Conservation (phyloP, 2,329 filamentous ascomycete genomes). For the Fusarium cicatricum region DNA sequence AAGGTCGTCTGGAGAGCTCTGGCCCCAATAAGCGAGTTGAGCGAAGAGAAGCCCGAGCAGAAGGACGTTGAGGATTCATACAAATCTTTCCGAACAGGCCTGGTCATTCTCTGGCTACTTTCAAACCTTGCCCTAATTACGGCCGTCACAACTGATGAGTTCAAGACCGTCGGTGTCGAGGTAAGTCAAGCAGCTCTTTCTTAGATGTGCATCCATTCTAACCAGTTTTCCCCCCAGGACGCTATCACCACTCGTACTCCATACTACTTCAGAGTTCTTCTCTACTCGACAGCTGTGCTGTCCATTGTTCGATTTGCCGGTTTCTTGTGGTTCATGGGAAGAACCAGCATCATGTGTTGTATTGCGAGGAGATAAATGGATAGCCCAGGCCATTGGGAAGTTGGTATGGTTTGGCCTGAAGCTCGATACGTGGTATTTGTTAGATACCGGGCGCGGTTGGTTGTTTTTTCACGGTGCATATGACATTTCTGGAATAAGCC, state of each 20-base stretch:
- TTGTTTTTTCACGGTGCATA: too few species aligned
- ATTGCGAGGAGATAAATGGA: constrained; percentile 30
- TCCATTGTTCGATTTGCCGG: constrained; percentile 37
- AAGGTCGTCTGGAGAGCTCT: constrained; percentile 38
- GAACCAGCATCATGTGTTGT: constrained; percentile 40
- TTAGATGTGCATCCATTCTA: neutral
- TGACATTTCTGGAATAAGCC: too few species aligned
- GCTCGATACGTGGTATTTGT: too few species aligned
- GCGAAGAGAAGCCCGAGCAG: constrained; percentile 31
- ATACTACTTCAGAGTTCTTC: constrained; percentile 35
- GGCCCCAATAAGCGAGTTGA: constrained; percentile 35
- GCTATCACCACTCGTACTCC: constrained; percentile 31
- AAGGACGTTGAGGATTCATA: constrained; percentile 38
- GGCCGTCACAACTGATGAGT: constrained; percentile 38
- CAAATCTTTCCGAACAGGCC: constrained; percentile 38
- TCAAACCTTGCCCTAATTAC: constrained; percentile 39
- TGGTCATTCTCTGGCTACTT: constrained; percentile 37
- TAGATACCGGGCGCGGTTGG: too few species aligned
- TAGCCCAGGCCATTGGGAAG: neutral
- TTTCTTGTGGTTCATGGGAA: constrained; percentile 39
- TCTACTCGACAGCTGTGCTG: constrained; percentile 37
- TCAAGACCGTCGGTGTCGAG: constrained; percentile 31
- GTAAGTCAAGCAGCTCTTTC: constrained; percentile 9
- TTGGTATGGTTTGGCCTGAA: neutral
- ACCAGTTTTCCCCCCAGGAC: constrained; percentile 15